These are phyloP conservation scores for Xylariaceae sp. DNA, from an alignment of 2,329 filamentous ascomycete genomes.

Conservation along the genomic window DNA sequence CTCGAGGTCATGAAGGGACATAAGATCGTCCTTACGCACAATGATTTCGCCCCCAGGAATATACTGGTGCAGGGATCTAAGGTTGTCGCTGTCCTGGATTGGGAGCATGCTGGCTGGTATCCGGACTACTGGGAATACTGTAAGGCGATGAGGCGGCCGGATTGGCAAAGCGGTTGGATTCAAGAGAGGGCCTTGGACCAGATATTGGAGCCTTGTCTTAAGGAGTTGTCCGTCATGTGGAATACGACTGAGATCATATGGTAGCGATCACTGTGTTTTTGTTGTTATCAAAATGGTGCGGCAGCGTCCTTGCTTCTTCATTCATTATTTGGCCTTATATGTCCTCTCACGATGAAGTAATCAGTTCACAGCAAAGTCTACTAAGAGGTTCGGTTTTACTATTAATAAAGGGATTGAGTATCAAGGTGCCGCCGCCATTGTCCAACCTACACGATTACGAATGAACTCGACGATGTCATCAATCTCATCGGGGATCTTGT, in stretches of 20 bases:
- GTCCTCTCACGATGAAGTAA: no score
- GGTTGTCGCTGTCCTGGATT: slow-evolving; percentile 17
- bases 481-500: slow-evolving; percentile 46
- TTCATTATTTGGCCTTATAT: no score
- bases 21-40: slow-evolving; percentile 15
- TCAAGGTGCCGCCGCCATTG: background rate
- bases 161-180: slow-evolving; percentile 13
- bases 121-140: slow-evolving; percentile 19
- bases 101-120: slow-evolving; percentile 17
- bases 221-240: slow-evolving; percentile 13
- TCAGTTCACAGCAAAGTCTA: no score
- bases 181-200: slow-evolving; percentile 10
- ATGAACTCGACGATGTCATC: slow-evolving; percentile 43
- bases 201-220: slow-evolving; percentile 7
- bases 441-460: slow-evolving; percentile 6
- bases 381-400: no score
- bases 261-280: slow-evolving; percentile 2
- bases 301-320: no score
- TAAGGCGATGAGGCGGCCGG: slow-evolving; percentile 11
- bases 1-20: slow-evolving; percentile 11
- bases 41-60: slow-evolving; percentile 15
- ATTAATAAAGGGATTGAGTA: no score
- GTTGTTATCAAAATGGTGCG: no score
- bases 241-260: slow-evolving; percentile 11
- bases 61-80: slow-evolving; percentile 15